Conservation (phyloP, 2,329 filamentous ascomycete species). For the Huntiella omanensis region DNA sequence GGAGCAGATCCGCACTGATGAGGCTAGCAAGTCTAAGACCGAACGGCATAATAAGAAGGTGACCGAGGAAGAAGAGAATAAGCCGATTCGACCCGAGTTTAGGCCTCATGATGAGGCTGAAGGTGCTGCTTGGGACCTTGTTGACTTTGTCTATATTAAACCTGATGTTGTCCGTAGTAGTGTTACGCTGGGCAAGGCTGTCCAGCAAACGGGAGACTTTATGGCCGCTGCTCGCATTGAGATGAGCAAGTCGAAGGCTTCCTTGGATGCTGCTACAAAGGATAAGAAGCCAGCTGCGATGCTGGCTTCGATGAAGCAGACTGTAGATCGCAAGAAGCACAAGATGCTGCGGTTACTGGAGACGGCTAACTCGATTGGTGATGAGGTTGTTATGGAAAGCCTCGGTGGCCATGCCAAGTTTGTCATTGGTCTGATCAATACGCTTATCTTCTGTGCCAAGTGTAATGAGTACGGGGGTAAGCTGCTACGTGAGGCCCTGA, state of each 20-base stretch:
- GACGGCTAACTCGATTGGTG: slow-evolving; percentile 33
- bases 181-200: slow-evolving; percentile 25
- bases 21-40: slow-evolving; percentile 26
- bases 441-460: slow-evolving; percentile 35
- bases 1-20: slow-evolving; percentile 27
- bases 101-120: slow-evolving; percentile 27
- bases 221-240: slow-evolving; percentile 29
- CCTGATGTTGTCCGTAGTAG: slow-evolving; percentile 20
- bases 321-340: slow-evolving; percentile 26
- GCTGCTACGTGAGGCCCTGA: slow-evolving; percentile 35
- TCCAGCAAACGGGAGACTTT: slow-evolving; percentile 32
- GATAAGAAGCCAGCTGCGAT: slow-evolving; percentile 22
- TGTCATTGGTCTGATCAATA: slow-evolving; percentile 33
- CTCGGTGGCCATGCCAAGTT: slow-evolving; percentile 38
- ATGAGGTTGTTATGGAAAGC: slow-evolving; percentile 36
- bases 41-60: slow-evolving; percentile 27
- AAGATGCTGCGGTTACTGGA: slow-evolving; percentile 32
- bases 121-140: slow-evolving; percentile 33
- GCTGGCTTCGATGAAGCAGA: slow-evolving; percentile 13
- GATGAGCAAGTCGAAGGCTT: slow-evolving; percentile 28
- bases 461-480: slow-evolving; percentile 32
- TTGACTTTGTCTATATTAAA: slow-evolving; percentile 31
- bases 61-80: slow-evolving; percentile 22
- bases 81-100: slow-evolving; percentile 23
- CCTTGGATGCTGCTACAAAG: slow-evolving; percentile 25